Base-by-base conservation (phyloP, 805 yeast species). In the Zygoascus ofunaensis region DNA sequence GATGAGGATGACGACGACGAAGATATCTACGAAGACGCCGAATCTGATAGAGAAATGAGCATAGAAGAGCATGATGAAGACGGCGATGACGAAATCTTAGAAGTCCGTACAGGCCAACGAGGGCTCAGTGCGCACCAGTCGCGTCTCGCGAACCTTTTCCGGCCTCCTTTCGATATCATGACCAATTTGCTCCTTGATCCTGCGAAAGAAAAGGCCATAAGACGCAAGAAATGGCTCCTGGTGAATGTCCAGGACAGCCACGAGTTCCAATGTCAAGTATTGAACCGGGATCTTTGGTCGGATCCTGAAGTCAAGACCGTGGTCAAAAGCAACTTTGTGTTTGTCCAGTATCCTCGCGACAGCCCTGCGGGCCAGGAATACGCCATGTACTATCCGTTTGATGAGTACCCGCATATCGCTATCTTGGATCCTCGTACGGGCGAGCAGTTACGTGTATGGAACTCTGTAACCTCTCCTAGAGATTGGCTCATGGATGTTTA, bases 391-490 rank as follows among this genome's bases (percentile, higher is more conserved):
- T 89, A 92, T 60, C 80, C 82, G 2, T 72, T 84, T 38, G 73
- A 71, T 20, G 74, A 72, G 20, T 82, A 67, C 59, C 99, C 99
- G 1, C 97, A 92, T 60, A 79, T 92, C 35, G 84, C 96, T 1
- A 84, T 92, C 34, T 60, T 92, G 41, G 99, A 92, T 57, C 97
- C 98, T 2, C 77, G 89, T 60, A 92, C 98, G 0, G 97, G 97
- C 19, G 99, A 92, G 63, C 72, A 94, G 48, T 74, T 87, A 45
- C 73, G 74, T 52, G 71, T 70, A 43, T 92, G 97, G 95, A 66
- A 70, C 17, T 64, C 63, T 24, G 80, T 77, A 1, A 94, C 94
- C 0, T 65, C 66, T 17, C 68, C 73, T 0, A 70, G 72, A 3
- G 68, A 63, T 17, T 89, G 89, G 77, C 60, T 80, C 5, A 71